A percentile compares a stretch with the other conserved stretches of the same genome.
phyloP scores from a whole-genome alignment of 441 rosid genomes.

The Lepidium campestre region DNA sequence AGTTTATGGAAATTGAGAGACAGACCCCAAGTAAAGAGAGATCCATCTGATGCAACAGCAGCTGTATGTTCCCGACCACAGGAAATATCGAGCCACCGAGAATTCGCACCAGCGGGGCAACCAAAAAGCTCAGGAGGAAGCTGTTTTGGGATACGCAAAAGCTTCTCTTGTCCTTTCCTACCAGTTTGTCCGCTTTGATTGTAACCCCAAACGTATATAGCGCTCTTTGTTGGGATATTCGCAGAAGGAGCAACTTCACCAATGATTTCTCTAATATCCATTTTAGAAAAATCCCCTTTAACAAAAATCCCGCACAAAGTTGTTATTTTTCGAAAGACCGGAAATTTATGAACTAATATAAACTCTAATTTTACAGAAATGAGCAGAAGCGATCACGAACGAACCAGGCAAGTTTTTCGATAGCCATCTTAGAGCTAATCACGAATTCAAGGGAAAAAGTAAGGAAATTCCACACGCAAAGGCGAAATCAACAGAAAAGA shows the following conservation, averaged over 20 bases:
- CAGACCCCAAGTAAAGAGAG: constrained; percentile 95
- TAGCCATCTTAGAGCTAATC: constrained; percentile 1
- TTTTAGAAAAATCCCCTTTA: constrained; percentile 2
- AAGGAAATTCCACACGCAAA: neutral
- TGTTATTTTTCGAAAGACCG: neutral
- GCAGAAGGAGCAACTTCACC: constrained; percentile 52
- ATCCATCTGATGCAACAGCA: constrained; percentile 92
- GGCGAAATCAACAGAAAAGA: neutral
- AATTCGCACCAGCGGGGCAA: constrained; percentile 69
- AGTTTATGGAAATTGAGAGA: constrained; percentile 7
- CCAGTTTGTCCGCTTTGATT: constrained; percentile 93
- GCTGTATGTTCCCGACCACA: constrained; percentile 96
- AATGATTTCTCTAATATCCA: constrained; percentile 66
- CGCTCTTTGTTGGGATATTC: constrained; percentile 70
- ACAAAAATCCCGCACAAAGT: neutral
- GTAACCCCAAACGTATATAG: constrained; percentile 97
- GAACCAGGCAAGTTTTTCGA: neutral
- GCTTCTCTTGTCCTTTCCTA: constrained; percentile 61
- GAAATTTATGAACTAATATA: neutral
- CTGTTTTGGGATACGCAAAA: constrained; percentile 84
- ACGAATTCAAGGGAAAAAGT: neutral
- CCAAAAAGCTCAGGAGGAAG: constrained; percentile 91
- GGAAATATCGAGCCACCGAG: constrained; percentile 84
- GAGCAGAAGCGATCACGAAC: constrained; percentile 4
- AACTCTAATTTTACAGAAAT: neutral